Percentiles rank a stretch among this genome's conserved stretches.
phyloP scores from a whole-genome alignment of 2,329 filamentous ascomycete species.

The Triangularia setosa region DNA sequence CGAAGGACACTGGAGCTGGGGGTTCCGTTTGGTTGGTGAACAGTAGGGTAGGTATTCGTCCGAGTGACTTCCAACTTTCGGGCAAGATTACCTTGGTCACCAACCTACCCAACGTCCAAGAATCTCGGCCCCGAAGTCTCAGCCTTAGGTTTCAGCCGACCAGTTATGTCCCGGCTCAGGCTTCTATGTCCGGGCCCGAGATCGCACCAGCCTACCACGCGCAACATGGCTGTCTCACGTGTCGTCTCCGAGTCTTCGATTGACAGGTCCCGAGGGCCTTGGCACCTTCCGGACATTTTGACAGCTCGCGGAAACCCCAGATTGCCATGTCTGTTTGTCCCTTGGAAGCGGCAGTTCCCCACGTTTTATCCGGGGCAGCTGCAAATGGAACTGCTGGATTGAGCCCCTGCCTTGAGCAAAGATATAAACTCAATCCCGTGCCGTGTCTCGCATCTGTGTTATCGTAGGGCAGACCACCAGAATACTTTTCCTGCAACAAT shows the following conservation, averaged over 20 bases:
- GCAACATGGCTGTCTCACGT: neutral
- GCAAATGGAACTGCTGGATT: neutral
- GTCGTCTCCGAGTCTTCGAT: neutral
- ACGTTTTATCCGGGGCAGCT: neutral
- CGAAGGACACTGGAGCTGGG: slow-evolving; percentile 25
- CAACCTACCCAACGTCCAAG: neutral
- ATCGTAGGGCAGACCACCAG: neutral
- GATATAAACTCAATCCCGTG: neutral
- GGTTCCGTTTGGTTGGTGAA: slow-evolving; percentile 15
- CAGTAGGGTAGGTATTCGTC: neutral
- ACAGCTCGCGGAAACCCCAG: neutral
- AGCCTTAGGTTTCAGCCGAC: neutral
- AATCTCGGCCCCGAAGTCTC: neutral
- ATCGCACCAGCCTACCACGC: neutral
- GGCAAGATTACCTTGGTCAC: too few species aligned
- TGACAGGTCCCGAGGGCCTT: neutral
- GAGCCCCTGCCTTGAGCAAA: neutral
- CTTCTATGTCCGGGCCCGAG: neutral
- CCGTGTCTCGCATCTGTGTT: neutral
- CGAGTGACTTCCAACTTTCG: too few species aligned
- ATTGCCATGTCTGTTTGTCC: neutral
- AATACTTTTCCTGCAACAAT: neutral
- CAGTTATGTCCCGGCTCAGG: neutral
- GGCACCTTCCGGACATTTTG: neutral
- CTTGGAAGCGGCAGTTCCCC: neutral